A percentile compares a stretch with the other conserved stretches of the same genome.
Evolutionary conservation across 352 stramenopile species (phyloP).

Genomic region (Aphanomyces invadans): DNA sequence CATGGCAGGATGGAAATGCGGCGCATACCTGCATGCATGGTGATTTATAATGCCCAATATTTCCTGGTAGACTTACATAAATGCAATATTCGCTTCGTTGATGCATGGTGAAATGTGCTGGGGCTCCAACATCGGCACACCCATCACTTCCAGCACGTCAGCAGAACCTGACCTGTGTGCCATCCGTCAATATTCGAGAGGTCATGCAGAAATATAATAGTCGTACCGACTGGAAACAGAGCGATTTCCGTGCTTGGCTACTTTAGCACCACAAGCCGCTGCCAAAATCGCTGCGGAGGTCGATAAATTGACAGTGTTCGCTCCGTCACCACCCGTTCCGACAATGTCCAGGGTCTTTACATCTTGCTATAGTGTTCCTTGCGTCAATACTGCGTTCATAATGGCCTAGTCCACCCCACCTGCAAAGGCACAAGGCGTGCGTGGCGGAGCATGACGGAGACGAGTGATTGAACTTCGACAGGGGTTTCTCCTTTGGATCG

Average conservation of each 20-base stretch:
- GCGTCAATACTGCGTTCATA: not conserved
- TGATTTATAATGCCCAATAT: not conserved
- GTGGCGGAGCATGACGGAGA: conserved; percentile 92
- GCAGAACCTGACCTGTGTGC: conserved; percentile 81
- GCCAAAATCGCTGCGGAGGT: conserved; percentile 93
- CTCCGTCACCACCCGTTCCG: conserved; percentile 96
- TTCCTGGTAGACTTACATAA: conserved; percentile 81
- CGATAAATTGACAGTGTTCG: conserved; percentile 98
- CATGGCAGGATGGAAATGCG: conserved; percentile 96
- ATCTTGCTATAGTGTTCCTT: conserved; percentile 9
- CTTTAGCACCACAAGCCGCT: conserved; percentile 87
- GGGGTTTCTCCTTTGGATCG: conserved; percentile 92
- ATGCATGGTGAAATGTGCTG: conserved; percentile 90
- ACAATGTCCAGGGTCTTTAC: conserved; percentile 95
- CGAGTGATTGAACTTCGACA: conserved; percentile 93
- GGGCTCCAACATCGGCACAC: conserved; percentile 92
- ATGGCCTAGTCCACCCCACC: conserved; percentile 28
- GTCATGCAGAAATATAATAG: not conserved
- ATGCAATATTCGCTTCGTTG: conserved; percentile 88
- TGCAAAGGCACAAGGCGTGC: conserved; percentile 73
- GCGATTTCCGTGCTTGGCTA: conserved; percentile 97
- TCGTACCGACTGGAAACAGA: conserved; percentile 88
- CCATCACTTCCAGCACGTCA: conserved; percentile 95
- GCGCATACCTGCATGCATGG: conserved; percentile 35
- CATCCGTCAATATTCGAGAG: not conserved